Evolutionary conservation across 352 stramenopile genomes (phyloP), one percentile per base, ranked within the genome.

Genomic region (Globisporangium radiosum): DNA sequence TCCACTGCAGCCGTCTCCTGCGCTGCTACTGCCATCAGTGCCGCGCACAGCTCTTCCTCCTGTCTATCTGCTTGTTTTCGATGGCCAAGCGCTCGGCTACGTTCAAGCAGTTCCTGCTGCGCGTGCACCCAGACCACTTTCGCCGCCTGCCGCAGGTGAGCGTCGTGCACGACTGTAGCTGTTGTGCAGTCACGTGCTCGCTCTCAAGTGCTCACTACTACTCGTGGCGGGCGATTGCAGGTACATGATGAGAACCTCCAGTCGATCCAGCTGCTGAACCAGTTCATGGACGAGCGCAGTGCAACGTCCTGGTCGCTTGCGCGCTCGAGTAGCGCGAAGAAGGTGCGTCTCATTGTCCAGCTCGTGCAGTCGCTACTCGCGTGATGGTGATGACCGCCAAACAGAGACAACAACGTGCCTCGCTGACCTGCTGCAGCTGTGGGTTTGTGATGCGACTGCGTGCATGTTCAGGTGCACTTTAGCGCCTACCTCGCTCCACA

Each of bases 51-150:
- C 19, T 25, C 19, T 25, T 25, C 19, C 19, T 25, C 19, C 19
- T 33, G 25, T 33, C 25, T 33, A 33, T 33, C 25, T 33, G 25
- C 2, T 33, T 33, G 25, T 3, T 33, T 2, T 33, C 33, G n/a
- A 77, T 77, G 64, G 69, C 64, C 42, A 77, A 74, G 57, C 69
- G 73, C 49, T 88, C 78, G 17, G 65, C 60, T 51, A 76, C 71
- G 52, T 72, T 87, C 60, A 87, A 87, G 67, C 76, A 88, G 71
- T 88, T 87, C 69, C 62, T 88, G 45, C 75, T 88, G 60, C 78
- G 78, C 38, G 76, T 88, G 47, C 78, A 88, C 54, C 78, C 78
- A 2, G 78, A 88, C 64, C 78, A 81, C 67, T 88, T 86, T 71
- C 78, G 57, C 59, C 70, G 66, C n/a, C 59, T 78, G 43, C 77